Evolutionary conservation across 495 filamentous ascomycete genomes (phyloP).

Genomic region (Neurospora sp.): DNA sequence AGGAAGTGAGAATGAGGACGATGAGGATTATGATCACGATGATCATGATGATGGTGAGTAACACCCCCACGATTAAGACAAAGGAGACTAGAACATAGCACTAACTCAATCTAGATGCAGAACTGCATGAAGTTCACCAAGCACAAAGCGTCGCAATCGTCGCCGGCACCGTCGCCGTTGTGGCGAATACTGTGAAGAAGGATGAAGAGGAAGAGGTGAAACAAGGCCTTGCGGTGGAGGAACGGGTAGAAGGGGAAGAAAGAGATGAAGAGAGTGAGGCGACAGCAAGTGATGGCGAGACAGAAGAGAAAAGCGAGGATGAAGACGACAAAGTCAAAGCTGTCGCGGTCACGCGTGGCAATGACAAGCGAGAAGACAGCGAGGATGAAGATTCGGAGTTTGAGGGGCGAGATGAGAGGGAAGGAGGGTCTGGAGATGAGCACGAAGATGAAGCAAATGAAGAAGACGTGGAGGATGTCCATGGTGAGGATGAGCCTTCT

Average conservation of each 20-base stretch:
- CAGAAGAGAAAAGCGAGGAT: not conserved
- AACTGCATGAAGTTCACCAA: not conserved
- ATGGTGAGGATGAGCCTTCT: not conserved
- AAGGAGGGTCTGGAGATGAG: not conserved
- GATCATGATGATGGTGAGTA: not conserved
- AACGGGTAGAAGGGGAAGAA: not conserved
- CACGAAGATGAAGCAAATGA: not conserved
- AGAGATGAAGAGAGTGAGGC: not conserved
- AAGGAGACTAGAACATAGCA: not conserved
- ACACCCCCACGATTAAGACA: not conserved
- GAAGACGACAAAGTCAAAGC: not conserved
- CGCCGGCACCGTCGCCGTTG: not conserved
- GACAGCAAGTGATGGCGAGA: not conserved
- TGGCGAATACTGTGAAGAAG: not conserved
- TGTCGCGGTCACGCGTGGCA: not conserved
- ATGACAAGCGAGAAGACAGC: slow-evolving; percentile 1
- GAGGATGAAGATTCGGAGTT: not conserved
- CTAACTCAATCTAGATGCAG: not conserved
- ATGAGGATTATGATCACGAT: not conserved
- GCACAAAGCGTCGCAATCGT: not conserved
- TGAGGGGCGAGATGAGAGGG: not conserved
- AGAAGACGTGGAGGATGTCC: not conserved
- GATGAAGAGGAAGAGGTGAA: not conserved
- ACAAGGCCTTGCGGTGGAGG: not conserved
- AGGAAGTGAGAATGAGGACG: not conserved